These are phyloP conservation scores for Dipteronia sinensis DNA, from an alignment of 345 rosid genomes.

Conservation along the genomic window DNA sequence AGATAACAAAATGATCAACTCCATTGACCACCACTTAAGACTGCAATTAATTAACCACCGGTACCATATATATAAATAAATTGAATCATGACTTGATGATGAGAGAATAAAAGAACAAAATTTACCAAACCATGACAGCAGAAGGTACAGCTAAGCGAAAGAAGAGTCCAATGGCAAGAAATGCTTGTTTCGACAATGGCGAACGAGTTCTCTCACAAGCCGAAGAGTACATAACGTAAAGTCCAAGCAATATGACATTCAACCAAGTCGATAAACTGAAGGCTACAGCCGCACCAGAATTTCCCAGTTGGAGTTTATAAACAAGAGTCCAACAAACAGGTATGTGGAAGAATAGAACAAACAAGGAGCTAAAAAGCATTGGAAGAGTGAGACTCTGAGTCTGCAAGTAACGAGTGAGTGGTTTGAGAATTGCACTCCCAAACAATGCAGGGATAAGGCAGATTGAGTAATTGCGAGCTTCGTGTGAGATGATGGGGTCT, in stretches of 20 bases:
- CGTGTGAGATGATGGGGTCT: constrained; percentile 28
- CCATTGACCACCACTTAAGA: constrained; percentile 73
- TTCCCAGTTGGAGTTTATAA: constrained; percentile 33
- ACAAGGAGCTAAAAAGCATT: constrained; percentile 30
- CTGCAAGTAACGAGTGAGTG: constrained; percentile 31
- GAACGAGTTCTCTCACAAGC: constrained; percentile 42
- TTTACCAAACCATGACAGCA: constrained; percentile 53
- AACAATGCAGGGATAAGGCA: constrained; percentile 42
- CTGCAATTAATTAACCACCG: constrained; percentile 25
- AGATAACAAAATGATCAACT: constrained; percentile 50
- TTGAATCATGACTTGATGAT: background rate
- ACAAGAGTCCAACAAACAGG: constrained; percentile 44
- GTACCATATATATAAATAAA: background rate
- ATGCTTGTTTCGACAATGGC: constrained; percentile 22
- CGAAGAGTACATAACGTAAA: constrained; percentile 35
- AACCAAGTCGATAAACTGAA: constrained; percentile 48
- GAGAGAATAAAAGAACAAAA: background rate
- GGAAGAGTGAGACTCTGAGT: constrained; percentile 40
- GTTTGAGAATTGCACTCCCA: constrained; percentile 29
- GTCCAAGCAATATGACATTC: constrained; percentile 35
- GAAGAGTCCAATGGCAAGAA: constrained; percentile 32
- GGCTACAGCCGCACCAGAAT: constrained; percentile 45
- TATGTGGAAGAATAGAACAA: constrained; percentile 29
- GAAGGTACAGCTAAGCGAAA: constrained; percentile 47
- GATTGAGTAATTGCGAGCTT: constrained; percentile 30